Evolutionary conservation across 805 yeast genomes (phyloP).

Genomic region (Kazachstania martiniae): DNA sequence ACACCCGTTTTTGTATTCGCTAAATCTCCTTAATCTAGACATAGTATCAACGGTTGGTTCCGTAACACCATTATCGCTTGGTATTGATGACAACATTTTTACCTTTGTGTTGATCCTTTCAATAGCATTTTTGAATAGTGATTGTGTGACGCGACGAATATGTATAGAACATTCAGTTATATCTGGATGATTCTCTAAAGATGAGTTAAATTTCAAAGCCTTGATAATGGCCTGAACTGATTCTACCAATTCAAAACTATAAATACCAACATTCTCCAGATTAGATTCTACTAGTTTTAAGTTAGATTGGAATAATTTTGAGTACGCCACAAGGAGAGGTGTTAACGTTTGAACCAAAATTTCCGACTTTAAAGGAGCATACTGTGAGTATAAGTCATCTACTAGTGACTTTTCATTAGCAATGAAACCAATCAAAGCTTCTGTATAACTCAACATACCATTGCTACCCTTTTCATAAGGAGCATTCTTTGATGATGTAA

Average conservation of each 20-base stretch:
- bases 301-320: slow-evolving; percentile 30
- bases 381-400: slow-evolving; percentile 32
- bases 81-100: slow-evolving; percentile 35
- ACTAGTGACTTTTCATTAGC: slow-evolving; percentile 40
- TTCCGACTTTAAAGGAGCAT: slow-evolving; percentile 19
- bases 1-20: slow-evolving; percentile 47
- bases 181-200: slow-evolving; percentile 10
- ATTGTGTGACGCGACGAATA: slow-evolving; percentile 23
- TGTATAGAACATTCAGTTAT: slow-evolving; percentile 20
- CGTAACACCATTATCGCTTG: slow-evolving; percentile 60
- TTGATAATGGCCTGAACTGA: slow-evolving; percentile 29
- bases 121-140: slow-evolving; percentile 47
- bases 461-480: slow-evolving; percentile 54
- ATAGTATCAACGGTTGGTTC: slow-evolving; percentile 65
- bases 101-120: slow-evolving; percentile 44
- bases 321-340: slow-evolving; percentile 30
- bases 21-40: slow-evolving; percentile 52
- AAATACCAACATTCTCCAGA: slow-evolving; percentile 37
- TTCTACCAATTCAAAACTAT: slow-evolving; percentile 51
- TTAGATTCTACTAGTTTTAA: slow-evolving; percentile 32
- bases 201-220: slow-evolving; percentile 22
- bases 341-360: slow-evolving; percentile 28
- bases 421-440: slow-evolving; percentile 39
- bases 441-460: slow-evolving; percentile 45
- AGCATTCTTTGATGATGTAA: slow-evolving; percentile 28